phyloP scores from a whole-genome alignment of 495 filamentous ascomycete genomes.

The Rhizodiscina lignyota region DNA sequence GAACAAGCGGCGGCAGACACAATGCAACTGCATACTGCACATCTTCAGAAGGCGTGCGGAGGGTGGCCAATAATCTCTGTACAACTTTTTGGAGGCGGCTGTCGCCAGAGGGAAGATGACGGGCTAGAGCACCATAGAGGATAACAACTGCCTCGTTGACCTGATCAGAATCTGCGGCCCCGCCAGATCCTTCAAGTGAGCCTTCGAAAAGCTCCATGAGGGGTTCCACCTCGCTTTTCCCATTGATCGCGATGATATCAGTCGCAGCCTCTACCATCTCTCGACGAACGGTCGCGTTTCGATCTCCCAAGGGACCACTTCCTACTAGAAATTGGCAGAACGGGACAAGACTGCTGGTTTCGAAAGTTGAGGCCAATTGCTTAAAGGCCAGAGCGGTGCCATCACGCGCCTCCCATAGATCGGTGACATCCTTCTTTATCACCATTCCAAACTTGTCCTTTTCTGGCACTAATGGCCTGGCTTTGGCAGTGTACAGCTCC shows the following conservation, averaged over 20 bases:
- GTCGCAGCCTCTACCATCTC: conserved; percentile 93
- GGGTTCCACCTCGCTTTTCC: conserved; percentile 63
- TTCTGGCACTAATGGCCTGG: conserved; percentile 63
- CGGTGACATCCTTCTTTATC: conserved; percentile 61
- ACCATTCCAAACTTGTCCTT: conserved; percentile 89
- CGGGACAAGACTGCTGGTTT: conserved; percentile 46
- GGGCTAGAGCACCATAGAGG: conserved; percentile 81
- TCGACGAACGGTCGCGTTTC: conserved; percentile 53
- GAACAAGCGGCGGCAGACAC: conserved; percentile 79
- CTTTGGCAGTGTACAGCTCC: conserved; percentile 52
- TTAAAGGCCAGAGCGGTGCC: conserved; percentile 78
- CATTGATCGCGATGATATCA: conserved; percentile 59
- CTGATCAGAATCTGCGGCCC: conserved; percentile 58
- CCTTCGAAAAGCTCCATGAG: conserved; percentile 84
- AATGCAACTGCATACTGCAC: conserved; percentile 93
- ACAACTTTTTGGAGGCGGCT: conserved; percentile 71
- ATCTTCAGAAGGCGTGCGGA: conserved; percentile 89
- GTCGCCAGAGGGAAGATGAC: conserved; percentile 73
- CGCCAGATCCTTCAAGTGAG: conserved; percentile 62
- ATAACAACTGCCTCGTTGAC: conserved; percentile 96
- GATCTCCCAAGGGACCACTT: conserved; percentile 66
- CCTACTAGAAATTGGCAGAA: conserved; percentile 79
- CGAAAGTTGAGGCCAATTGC: conserved; percentile 54
- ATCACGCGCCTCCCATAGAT: conserved; percentile 80
- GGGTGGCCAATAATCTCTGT: conserved; percentile 61